phyloP scores from a whole-genome alignment of 2,329 filamentous ascomycete species.

The Alternaria sp. region DNA sequence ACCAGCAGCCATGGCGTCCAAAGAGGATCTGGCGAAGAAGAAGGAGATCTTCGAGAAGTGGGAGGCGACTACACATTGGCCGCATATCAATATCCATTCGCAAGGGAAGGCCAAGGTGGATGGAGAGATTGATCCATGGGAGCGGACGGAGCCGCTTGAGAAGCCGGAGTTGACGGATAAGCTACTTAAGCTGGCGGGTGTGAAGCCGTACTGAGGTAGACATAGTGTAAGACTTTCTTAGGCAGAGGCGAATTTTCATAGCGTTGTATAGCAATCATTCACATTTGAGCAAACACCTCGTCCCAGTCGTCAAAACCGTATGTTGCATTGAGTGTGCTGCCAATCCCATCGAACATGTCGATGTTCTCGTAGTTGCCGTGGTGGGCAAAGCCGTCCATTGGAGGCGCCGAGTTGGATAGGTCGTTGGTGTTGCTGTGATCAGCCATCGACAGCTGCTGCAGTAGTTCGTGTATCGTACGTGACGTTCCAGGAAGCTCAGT shows the following conservation, averaged over 20 bases:
- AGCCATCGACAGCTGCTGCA: conserved; percentile 11
- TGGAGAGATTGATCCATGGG: conserved; percentile 15
- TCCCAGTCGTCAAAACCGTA: conserved; percentile 6
- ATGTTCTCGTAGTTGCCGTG: neutral
- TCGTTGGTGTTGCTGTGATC: neutral
- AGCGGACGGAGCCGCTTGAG: conserved; percentile 24
- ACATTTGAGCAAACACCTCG: conserved; percentile 5
- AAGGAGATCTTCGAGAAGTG: conserved; percentile 16
- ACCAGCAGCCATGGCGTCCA: conserved; percentile 18
- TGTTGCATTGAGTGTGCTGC: neutral
- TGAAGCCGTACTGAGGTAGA: conserved; percentile 9
- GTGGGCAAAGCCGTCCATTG: neutral
- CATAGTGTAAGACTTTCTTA: neutral
- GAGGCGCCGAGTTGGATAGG: neutral
- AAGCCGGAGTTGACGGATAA: conserved; percentile 23
- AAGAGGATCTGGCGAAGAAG: conserved; percentile 24
- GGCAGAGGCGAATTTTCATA: neutral
- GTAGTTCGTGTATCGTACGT: conserved; percentile 9
- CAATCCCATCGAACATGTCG: conserved; percentile 3
- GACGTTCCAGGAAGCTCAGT: conserved; percentile 2
- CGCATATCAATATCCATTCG: conserved; percentile 25
- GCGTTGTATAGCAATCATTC: neutral
- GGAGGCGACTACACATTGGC: conserved; percentile 27
- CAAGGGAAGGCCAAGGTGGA: conserved; percentile 17
- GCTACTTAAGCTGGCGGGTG: conserved; percentile 24